phyloP scores from a whole-genome alignment of 2,329 filamentous ascomycete species.

The Epichloe glyceriae region DNA sequence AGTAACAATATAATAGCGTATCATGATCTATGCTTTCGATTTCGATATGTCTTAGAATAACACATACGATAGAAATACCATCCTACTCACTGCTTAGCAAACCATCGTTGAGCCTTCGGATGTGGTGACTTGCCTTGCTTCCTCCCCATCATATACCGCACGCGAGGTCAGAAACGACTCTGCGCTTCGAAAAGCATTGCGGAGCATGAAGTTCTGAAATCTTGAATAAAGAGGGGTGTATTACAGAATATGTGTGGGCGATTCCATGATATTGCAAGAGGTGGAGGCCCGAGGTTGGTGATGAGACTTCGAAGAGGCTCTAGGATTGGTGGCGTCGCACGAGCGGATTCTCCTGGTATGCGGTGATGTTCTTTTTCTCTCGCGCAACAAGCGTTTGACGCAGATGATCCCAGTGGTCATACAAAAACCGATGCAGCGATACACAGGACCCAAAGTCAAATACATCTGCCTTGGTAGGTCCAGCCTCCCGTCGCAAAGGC shows the following conservation, averaged over 20 bases:
- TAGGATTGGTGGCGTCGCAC: slow-evolving; percentile 41
- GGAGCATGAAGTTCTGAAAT: slow-evolving; percentile 62
- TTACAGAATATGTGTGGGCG: slow-evolving; percentile 52
- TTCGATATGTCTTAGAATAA: slow-evolving; percentile 56
- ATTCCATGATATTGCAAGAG: slow-evolving; percentile 57
- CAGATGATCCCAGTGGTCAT: slow-evolving; percentile 60
- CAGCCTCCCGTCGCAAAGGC: slow-evolving; percentile 33
- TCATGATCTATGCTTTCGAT: slow-evolving; percentile 53
- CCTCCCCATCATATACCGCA: slow-evolving; percentile 60
- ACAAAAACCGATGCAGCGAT: slow-evolving; percentile 53
- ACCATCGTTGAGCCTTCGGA: background rate
- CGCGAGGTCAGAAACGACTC: slow-evolving; percentile 52
- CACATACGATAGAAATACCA: slow-evolving; percentile 53
- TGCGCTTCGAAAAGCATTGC: slow-evolving; percentile 51
- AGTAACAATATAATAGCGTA: slow-evolving; percentile 52
- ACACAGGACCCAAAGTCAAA: slow-evolving; percentile 63
- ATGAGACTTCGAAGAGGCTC: slow-evolving; percentile 50
- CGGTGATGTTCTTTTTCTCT: slow-evolving; percentile 45
- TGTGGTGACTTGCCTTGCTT: slow-evolving; percentile 37
- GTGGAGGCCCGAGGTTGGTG: slow-evolving; percentile 52
- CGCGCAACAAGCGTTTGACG: slow-evolving; percentile 49
- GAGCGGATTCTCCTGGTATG: slow-evolving; percentile 38
- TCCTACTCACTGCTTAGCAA: slow-evolving; percentile 31
- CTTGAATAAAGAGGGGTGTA: slow-evolving; percentile 51
- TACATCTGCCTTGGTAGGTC: slow-evolving; percentile 30